Evolutionary conservation across 352 stramenopile species (phyloP).

Genomic region (Pythium rhizo-oryzae): DNA sequence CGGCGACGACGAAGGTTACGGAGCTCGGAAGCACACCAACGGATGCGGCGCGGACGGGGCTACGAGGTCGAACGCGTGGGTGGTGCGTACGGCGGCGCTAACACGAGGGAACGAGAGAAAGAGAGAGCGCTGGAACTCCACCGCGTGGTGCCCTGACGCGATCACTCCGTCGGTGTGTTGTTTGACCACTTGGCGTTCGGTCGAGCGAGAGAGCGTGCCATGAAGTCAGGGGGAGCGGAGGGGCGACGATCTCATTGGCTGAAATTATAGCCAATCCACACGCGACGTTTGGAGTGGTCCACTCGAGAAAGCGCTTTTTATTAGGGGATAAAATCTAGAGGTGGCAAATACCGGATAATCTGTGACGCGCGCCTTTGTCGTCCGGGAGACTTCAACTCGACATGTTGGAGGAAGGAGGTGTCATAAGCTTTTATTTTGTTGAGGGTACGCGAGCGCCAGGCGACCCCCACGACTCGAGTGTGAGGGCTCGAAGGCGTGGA

Average conservation of each 20-base stretch:
- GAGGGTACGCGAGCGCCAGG: no score
- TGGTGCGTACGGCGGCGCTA: not conserved
- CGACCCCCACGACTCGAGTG: no score
- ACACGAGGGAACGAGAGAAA: not conserved
- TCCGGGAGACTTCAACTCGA: not conserved
- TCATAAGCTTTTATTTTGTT: not conserved
- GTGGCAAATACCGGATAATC: not conserved
- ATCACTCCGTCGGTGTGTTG: not conserved
- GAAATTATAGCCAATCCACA: slow-evolving; percentile 28
- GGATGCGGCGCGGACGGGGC: not conserved
- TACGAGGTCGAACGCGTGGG: not conserved
- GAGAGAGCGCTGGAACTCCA: no score
- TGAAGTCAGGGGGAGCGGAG: slow-evolving; percentile 20
- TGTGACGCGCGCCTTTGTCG: slow-evolving; percentile 17
- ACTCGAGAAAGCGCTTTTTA: slow-evolving; percentile 16
- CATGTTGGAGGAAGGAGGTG: not conserved
- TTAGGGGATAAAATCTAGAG: not conserved
- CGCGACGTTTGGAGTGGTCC: slow-evolving; percentile 15
- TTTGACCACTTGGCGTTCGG: not conserved
- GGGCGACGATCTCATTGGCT: slow-evolving; percentile 14
- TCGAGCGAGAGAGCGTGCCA: slow-evolving; percentile 2
- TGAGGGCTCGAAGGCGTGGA: not conserved
- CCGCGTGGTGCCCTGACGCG: no score
- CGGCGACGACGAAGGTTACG: not conserved
- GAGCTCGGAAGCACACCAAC: slow-evolving; percentile 1